phyloP scores from a whole-genome alignment of 2,329 filamentous ascomycete species.

The Alternaria arbusti region DNA sequence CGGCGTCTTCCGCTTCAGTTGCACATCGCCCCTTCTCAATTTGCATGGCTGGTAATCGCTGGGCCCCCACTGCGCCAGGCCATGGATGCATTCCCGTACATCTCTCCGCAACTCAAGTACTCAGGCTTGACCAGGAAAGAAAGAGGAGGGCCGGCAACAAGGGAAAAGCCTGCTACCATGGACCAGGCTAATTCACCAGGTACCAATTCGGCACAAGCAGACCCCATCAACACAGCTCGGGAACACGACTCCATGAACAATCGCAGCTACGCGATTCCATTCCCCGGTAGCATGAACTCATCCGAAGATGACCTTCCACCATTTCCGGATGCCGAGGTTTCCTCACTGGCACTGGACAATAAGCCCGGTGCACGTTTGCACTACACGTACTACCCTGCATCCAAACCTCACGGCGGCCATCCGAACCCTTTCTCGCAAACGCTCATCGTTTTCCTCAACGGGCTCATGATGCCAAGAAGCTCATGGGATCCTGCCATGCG shows the following conservation, averaged over 20 bases:
- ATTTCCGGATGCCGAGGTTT: slow-evolving; percentile 39
- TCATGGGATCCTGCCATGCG: slow-evolving; percentile 48
- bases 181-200: slow-evolving; percentile 18
- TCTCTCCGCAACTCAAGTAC: slow-evolving; percentile 10
- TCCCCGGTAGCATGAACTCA: slow-evolving; percentile 20
- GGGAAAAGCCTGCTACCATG: slow-evolving; percentile 9
- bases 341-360: slow-evolving; percentile 33
- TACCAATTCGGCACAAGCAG: slow-evolving; percentile 16
- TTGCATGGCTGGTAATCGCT: slow-evolving; percentile 13
- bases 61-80: background rate
- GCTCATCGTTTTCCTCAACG: slow-evolving; percentile 55
- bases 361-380: slow-evolving; percentile 39
- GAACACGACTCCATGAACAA: slow-evolving; percentile 6
- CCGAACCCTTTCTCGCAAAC: slow-evolving; percentile 44
- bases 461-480: slow-evolving; percentile 50
- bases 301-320: slow-evolving; percentile 39
- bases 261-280: slow-evolving; percentile 18
- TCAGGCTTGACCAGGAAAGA: slow-evolving; percentile 8
- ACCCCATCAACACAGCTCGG: slow-evolving; percentile 6
- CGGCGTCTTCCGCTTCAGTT: slow-evolving; percentile 7
- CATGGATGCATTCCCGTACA: slow-evolving; percentile 14
- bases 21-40: slow-evolving; percentile 18
- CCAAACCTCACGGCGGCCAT: slow-evolving; percentile 25
- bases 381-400: slow-evolving; percentile 45
- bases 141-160: slow-evolving; percentile 13